Evolutionary conservation across 805 yeast genomes (phyloP), one percentile per base, ranked within the genome.

Genomic region (Hanseniaspora vineae): DNA sequence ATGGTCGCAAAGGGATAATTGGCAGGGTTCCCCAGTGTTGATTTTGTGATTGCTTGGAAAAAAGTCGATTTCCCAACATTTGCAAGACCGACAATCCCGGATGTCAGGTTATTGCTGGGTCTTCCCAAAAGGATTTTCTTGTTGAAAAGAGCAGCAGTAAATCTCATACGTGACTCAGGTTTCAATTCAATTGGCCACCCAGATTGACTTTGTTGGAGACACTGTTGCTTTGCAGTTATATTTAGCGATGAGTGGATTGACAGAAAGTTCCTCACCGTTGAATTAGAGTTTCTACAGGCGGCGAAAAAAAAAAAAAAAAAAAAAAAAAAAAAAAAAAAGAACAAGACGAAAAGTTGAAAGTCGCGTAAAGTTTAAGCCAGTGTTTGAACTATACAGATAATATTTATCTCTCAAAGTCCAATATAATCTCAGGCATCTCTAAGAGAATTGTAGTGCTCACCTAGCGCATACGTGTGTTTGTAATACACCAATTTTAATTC

Each of bases 1-100:
- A 87, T 87, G 49, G 98, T 90, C 42, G 98, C 98, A 65, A 87
- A 90, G 23, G 98, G 98, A 66, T 89, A 90, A 67, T 90, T 90
- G 50, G 97, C 98, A 49, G 98, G 97, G 71, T 76, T 88, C 53
- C 98, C 97, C 55, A 92, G 71, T 44, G 89, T 87, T 56, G 89
- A 86, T 68, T 81, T 80, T 49, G 97, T 90, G 61, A 92, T 84
- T 49, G 96, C 96, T 69, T 92, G 97, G 78, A 90, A 90, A 67
- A 90, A 88, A 8, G 97, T 90, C 13, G 96, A 79, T 58, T 82
- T 82, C 57, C 90, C 90, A 50, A 83, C 89, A 51, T 76, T 83
- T 55, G 89, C 92, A 49, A 84, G 68, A 44, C 92, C 92, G 50
- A 84, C 92, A 52, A 84, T 82, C 55, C 92, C 92, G 46, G 77